Percentiles rank a stretch among this genome's conserved stretches.
Conservation (phyloP, 2,329 filamentous ascomycete genomes). For the Diaporthe vexans region DNA sequence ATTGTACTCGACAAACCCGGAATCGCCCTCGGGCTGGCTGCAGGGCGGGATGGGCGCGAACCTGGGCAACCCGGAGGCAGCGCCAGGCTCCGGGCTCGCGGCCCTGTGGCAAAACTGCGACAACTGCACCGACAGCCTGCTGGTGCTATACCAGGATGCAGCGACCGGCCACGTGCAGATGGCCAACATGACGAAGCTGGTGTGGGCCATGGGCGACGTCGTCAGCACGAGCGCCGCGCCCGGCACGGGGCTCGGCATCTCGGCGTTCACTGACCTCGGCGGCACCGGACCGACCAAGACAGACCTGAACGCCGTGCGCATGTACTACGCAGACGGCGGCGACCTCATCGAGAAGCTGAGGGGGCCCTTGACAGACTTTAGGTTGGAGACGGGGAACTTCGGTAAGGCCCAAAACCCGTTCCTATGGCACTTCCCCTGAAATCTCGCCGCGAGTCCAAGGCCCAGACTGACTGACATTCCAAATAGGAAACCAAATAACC, state of each 20-base stretch:
- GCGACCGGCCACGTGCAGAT: conserved; percentile 30
- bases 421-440: not conserved
- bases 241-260: conserved; percentile 38
- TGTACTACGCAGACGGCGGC: conserved; percentile 32
- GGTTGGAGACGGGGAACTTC: conserved; percentile 35
- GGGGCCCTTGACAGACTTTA: conserved; percentile 32
- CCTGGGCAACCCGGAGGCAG: conserved; percentile 25
- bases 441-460: not conserved
- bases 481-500: conserved; percentile 34
- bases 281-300: conserved; percentile 13
- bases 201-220: conserved; percentile 27
- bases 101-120: conserved; percentile 42
- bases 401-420: not conserved
- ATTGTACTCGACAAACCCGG: conserved; percentile 36
- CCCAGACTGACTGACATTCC: not conserved
- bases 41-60: conserved; percentile 30
- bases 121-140: conserved; percentile 41
- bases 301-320: conserved; percentile 37
- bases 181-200: conserved; percentile 37
- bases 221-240: conserved; percentile 35
- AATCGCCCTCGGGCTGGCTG: conserved; percentile 24
- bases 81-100: conserved; percentile 34
- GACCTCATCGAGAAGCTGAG: conserved; percentile 37
- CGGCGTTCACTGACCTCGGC: conserved; percentile 38
- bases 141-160: conserved; percentile 40